phyloP scores from a whole-genome alignment of 148 eudicot genomes.

The Mesembryanthemum crystallinum region DNA sequence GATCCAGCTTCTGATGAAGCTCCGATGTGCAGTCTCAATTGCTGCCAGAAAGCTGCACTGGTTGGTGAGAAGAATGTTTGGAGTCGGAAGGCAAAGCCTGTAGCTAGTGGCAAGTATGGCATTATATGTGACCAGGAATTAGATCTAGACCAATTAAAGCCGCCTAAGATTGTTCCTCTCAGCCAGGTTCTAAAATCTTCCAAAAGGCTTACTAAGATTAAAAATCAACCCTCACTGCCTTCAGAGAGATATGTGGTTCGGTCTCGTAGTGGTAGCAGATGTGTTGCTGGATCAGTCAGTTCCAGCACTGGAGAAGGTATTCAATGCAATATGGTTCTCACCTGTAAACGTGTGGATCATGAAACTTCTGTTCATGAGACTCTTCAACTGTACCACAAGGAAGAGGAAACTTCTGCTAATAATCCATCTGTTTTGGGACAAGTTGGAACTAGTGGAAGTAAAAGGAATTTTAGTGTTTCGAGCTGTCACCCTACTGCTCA shows the following conservation, averaged over 20 bases:
- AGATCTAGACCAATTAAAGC: slow-evolving; percentile 39
- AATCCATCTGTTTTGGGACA: slow-evolving; percentile 15
- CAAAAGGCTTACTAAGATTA: slow-evolving; percentile 26
- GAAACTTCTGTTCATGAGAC: slow-evolving; percentile 23
- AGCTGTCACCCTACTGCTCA: slow-evolving; percentile 14
- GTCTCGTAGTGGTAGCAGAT: slow-evolving; percentile 20
- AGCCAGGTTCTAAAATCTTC: slow-evolving; percentile 42
- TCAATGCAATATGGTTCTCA: slow-evolving; percentile 21
- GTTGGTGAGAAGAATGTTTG: slow-evolving; percentile 14
- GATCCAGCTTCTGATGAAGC: slow-evolving; percentile 19
- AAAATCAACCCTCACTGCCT: slow-evolving; percentile 13
- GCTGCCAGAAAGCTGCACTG: slow-evolving; percentile 20
- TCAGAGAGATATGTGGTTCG: slow-evolving; percentile 23
- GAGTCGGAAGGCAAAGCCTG: slow-evolving; percentile 37
- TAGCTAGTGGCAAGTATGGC: slow-evolving; percentile 65
- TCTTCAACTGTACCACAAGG: slow-evolving; percentile 19
- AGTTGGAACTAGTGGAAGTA: slow-evolving; percentile 16
- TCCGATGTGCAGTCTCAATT: slow-evolving; percentile 21
- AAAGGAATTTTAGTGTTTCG: slow-evolving; percentile 9
- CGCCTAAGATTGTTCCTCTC: slow-evolving; percentile 52
- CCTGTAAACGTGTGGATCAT: slow-evolving; percentile 6
- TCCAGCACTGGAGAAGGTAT: slow-evolving; percentile 20
- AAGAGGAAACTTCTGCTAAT: slow-evolving; percentile 18
- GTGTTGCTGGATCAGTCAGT: slow-evolving; percentile 18
- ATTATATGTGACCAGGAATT: slow-evolving; percentile 46